phyloP scores from a whole-genome alignment of 2,329 filamentous ascomycete genomes.

The Aspergillus pseudonomiae region DNA sequence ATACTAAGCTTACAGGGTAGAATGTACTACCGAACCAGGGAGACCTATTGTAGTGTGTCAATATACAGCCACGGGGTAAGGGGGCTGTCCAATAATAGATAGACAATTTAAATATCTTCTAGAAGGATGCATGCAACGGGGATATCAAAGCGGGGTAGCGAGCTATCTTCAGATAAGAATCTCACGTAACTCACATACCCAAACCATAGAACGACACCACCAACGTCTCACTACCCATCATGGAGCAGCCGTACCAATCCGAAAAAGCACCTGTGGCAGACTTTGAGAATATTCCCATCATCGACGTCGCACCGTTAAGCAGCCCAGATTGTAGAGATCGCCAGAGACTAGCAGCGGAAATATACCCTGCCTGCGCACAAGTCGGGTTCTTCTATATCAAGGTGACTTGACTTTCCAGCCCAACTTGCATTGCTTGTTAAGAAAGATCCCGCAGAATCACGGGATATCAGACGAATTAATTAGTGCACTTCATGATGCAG shows the following conservation, averaged over 20 bases:
- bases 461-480: constrained; percentile 24
- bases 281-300: constrained; percentile 43
- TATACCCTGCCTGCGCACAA: constrained; percentile 44
- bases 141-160: background rate
- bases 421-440: accelerated
- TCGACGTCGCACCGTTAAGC: constrained; percentile 49
- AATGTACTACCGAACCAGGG: background rate
- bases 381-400: constrained; percentile 52
- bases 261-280: background rate
- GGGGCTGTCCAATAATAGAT: background rate
- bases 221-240: background rate
- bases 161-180: background rate
- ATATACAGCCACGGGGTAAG: background rate
- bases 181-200: background rate
- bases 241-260: background rate
- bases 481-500: constrained; percentile 20
- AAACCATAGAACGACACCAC: background rate
- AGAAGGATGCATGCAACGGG: no score
- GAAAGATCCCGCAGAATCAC: constrained; percentile 26
- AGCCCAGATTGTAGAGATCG: constrained; percentile 40
- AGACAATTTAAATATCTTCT: background rate
- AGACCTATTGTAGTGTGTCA: background rate
- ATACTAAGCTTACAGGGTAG: background rate
- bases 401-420: constrained; percentile 11
- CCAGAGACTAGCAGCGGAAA: constrained; percentile 42